A percentile compares a stretch with the other conserved stretches of the same genome.
Evolutionary conservation across 352 stramenopile genomes (phyloP).

Genomic region (Phytophthora vignae): DNA sequence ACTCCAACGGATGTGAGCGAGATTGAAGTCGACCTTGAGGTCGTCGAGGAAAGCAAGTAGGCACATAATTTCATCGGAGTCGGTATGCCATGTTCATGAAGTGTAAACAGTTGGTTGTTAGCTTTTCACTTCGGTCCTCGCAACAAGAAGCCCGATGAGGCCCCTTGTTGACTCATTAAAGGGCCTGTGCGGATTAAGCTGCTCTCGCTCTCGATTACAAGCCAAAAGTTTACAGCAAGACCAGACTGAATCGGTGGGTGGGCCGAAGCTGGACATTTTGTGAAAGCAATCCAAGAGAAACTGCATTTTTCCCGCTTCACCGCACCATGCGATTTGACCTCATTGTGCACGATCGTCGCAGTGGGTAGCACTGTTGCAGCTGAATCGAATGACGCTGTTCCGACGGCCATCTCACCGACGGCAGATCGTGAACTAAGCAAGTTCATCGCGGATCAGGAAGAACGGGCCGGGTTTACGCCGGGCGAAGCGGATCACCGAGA

Average conservation of each 20-base stretch:
- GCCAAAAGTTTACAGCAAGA: no score
- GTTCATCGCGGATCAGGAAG: background rate
- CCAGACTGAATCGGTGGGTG: no score
- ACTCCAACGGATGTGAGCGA: conserved; percentile 37
- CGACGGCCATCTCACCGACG: background rate
- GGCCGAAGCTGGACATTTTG: no score
- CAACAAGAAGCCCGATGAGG: background rate
- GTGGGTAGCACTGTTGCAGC: background rate
- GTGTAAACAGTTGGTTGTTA: conserved; percentile 3
- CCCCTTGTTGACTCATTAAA: no score
- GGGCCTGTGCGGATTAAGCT: background rate
- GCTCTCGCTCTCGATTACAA: no score
- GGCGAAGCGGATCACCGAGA: background rate
- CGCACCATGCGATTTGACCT: background rate
- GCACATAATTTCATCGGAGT: conserved; percentile 17
- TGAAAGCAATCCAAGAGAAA: no score
- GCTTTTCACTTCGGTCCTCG: background rate
- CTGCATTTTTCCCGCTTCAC: no score
- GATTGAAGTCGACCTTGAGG: conserved; percentile 41
- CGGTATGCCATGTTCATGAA: background rate
- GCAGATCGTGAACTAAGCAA: background rate
- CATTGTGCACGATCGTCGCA: background rate
- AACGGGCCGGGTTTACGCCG: background rate
- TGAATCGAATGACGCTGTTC: background rate
- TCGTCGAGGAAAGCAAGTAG: conserved; percentile 40